Conservation (phyloP, 1,284 basidiomycete genomes). For the Thecaphora frezii region DNA sequence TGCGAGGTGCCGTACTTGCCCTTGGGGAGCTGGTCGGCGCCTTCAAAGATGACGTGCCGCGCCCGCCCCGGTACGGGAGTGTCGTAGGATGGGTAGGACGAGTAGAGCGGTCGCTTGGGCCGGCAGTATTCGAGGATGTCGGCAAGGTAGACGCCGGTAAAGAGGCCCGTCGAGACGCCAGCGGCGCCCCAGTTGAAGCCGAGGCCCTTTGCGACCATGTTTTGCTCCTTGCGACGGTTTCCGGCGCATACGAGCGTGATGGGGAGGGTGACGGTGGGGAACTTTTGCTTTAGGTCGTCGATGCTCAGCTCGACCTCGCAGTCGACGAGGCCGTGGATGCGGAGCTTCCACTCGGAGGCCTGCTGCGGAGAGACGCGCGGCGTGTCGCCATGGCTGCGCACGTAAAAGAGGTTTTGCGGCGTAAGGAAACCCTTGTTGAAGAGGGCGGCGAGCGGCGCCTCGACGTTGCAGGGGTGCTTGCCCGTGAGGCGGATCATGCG, state of each 20-base stretch:
- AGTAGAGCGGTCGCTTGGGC: constrained; percentile 58
- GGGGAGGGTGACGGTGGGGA: constrained; percentile 67
- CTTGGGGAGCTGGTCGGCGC: constrained; percentile 67
- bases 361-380: constrained; percentile 63
- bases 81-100: constrained; percentile 50
- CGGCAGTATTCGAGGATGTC: constrained; percentile 66
- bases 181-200: constrained; percentile 65
- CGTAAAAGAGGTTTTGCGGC: constrained; percentile 69
- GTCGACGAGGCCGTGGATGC: constrained; percentile 62
- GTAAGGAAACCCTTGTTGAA: constrained; percentile 68
- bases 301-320: constrained; percentile 42
- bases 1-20: constrained; percentile 72
- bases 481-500: constrained; percentile 44
- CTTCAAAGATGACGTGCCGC: constrained; percentile 70
- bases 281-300: constrained; percentile 62
- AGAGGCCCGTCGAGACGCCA: constrained; percentile 68
- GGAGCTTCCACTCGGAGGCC: constrained; percentile 64
- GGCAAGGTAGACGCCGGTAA: constrained; percentile 69
- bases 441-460: constrained; percentile 65
- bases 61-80: constrained; percentile 56
- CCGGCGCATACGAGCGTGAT: constrained; percentile 72
- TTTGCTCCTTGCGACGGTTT: constrained; percentile 72
- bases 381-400: constrained; percentile 71
- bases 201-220: constrained; percentile 67
- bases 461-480: constrained; percentile 68